phyloP scores from a whole-genome alignment of 495 filamentous ascomycete species.

The Trichoderma reesei region DNA sequence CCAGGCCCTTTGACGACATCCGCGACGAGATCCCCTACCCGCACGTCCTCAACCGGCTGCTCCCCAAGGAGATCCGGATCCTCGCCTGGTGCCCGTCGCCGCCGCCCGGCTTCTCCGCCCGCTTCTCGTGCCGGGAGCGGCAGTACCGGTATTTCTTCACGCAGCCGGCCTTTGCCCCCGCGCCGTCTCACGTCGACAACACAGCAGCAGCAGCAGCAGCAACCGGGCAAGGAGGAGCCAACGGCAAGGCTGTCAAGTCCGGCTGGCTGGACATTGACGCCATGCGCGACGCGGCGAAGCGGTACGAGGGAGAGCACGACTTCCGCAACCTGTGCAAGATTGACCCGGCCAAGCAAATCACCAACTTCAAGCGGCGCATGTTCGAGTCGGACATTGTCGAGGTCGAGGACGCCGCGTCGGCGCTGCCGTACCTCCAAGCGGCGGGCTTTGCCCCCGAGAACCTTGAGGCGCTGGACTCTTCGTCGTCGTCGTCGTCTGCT shows the following conservation, averaged over 20 bases:
- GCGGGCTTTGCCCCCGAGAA: not conserved
- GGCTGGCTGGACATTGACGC: slow-evolving; percentile 67
- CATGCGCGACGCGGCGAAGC: slow-evolving; percentile 72
- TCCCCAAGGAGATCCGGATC: slow-evolving; percentile 80
- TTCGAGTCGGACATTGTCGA: slow-evolving; percentile 66
- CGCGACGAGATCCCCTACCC: slow-evolving; percentile 77
- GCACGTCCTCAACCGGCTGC: slow-evolving; percentile 68
- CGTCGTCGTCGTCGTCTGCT: not conserved
- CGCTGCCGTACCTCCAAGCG: slow-evolving; percentile 32
- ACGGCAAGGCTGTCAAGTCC: slow-evolving; percentile 14
- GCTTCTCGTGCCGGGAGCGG: slow-evolving; percentile 86
- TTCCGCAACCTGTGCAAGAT: slow-evolving; percentile 96
- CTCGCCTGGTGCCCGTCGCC: slow-evolving; percentile 87
- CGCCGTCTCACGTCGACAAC: slow-evolving; percentile 26
- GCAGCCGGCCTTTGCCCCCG: slow-evolving; percentile 70
- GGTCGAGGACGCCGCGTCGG: slow-evolving; percentile 40
- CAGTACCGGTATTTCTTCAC: slow-evolving; percentile 97
- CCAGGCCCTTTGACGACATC: slow-evolving; percentile 54
- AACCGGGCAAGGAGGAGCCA: not conserved
- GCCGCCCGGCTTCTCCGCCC: slow-evolving; percentile 70
- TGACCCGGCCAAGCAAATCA: slow-evolving; percentile 75
- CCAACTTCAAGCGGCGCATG: slow-evolving; percentile 68
- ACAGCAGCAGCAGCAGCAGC: slow-evolving; percentile 12
- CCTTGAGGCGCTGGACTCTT: not conserved
- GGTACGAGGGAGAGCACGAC: slow-evolving; percentile 77